Evolutionary conservation across 768 basidiomycete species (phyloP).

Genomic region (Suillus discolor): DNA sequence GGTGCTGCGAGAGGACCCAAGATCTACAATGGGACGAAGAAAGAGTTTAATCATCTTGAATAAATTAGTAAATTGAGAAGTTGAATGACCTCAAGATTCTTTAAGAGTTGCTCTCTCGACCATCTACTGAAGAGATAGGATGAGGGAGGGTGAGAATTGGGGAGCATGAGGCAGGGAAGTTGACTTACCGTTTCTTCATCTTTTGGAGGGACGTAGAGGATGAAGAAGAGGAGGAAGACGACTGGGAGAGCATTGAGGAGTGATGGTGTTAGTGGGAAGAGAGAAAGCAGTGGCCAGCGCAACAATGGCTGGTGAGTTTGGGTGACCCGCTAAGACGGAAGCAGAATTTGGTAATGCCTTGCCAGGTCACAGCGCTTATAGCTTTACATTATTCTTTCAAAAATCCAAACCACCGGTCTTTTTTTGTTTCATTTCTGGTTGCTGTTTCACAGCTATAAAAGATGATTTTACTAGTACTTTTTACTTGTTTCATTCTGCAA

Average conservation of each 20-base stretch:
- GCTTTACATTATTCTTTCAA: conserved; percentile 11
- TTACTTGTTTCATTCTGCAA: background rate
- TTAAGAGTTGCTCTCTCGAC: conserved; percentile 41
- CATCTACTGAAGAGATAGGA: conserved; percentile 33
- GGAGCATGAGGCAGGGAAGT: conserved; percentile 8
- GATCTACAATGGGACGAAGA: conserved; percentile 33
- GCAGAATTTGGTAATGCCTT: conserved; percentile 39
- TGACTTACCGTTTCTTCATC: conserved; percentile 38
- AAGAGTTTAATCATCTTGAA: conserved; percentile 6
- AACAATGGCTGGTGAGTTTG: conserved; percentile 44
- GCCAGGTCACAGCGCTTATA: conserved; percentile 39
- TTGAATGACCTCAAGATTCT: conserved; percentile 40
- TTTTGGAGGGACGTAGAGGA: conserved; percentile 24
- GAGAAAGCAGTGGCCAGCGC: conserved; percentile 41
- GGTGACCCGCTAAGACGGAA: conserved; percentile 32
- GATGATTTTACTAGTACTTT: too few relatives aligned
- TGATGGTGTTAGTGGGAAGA: conserved; percentile 41
- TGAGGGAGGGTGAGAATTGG: conserved; percentile 22
- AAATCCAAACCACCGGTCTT: background rate
- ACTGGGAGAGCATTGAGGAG: conserved; percentile 32
- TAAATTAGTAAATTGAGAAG: conserved; percentile 1
- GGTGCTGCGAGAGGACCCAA: conserved; percentile 40
- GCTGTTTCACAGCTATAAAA: background rate
- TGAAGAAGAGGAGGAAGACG: conserved; percentile 30
- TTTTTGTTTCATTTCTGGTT: conserved; percentile 1